phyloP scores from a whole-genome alignment of 768 basidiomycete species.

The Tulasnella sp. region DNA sequence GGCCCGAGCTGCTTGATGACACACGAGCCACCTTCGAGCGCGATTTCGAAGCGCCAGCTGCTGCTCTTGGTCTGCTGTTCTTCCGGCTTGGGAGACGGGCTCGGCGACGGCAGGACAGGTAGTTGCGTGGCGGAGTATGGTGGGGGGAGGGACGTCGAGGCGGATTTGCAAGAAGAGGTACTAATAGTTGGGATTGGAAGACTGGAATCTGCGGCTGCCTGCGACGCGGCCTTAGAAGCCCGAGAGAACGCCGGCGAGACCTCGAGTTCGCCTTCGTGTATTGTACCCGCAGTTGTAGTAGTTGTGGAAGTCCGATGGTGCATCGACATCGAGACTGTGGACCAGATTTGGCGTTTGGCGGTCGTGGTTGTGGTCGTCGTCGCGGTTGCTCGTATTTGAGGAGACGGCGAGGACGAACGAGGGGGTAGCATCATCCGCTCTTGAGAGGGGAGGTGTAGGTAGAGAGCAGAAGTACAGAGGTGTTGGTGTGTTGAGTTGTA shows the following conservation, averaged over 20 bases:
- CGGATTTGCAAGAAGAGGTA: too few species aligned
- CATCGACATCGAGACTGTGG: neutral
- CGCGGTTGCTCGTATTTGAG: neutral
- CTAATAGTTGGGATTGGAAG: too few species aligned
- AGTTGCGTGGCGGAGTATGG: neutral
- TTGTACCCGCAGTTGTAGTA: neutral
- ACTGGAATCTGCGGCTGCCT: neutral
- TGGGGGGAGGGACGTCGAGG: neutral
- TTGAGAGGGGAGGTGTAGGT: neutral
- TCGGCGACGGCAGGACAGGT: neutral
- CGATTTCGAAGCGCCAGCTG: slow-evolving; percentile 6
- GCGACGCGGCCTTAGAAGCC: neutral
- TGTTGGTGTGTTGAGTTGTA: neutral
- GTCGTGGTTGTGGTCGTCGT: neutral
- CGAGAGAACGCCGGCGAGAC: neutral
- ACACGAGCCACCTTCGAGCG: neutral
- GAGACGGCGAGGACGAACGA: neutral
- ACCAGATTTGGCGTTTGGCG: slow-evolving; percentile 7
- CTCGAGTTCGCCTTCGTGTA: neutral
- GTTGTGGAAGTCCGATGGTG: neutral
- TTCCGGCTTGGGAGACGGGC: neutral
- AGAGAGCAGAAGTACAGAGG: neutral
- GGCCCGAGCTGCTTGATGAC: neutral
- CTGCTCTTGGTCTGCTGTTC: slow-evolving; percentile 2
- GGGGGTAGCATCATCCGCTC: neutral